Base-by-base conservation (phyloP, 2,329 filamentous ascomycete species). In the Alternaria viburni region DNA sequence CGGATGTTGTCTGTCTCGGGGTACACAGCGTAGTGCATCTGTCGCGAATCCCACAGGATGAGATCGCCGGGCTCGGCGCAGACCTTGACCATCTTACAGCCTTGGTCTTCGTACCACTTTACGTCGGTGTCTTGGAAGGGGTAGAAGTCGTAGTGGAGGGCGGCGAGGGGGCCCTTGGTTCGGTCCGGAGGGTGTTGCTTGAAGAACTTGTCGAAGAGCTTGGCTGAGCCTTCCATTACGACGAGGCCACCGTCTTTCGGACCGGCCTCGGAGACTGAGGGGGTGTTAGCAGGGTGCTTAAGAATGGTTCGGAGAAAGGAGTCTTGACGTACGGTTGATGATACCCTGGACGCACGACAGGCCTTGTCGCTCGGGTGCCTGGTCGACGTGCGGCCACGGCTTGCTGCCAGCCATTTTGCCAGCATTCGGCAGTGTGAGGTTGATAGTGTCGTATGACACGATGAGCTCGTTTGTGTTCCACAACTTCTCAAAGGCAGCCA, bases 41-140 rank as follows among this genome's bases (percentile, higher is more conserved):
- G 82, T 5, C 84, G 74, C 5, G 81, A 83, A 62, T 85, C 83
- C 83, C 83, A 84, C 5, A 85, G 71, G 5, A 84, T 76, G 57
- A 84, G 71, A 64, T 83, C 82, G 5, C 82, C 82, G 5, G 82
- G 80, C 28, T 81, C 82, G 23, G 77, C 72, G 57, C 75, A 73
- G 13, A 83, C 72, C 72, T 84, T 84, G 45, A 78, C 54, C 11
- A 79, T 55, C 59, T 80, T 76, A 65, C 77, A 81, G 2, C 82
- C 82, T 4, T 73, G 72, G 2, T 78, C 73, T 45, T 79, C 67
- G 56, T 82, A 82, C 82, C 82, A 84, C 36, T 79, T 71, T 30
- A 83, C 69, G 46, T 83, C 80, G 15, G 81, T 73, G 25, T 81
- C 68, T 25, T 74, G 75, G 69, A 84, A 85, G 26, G 78, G 70